Evolutionary conservation across 108 stramenopile genomes (phyloP), one percentile per base, ranked within the genome.

Genomic region (Discostella pseudostelligera): DNA sequence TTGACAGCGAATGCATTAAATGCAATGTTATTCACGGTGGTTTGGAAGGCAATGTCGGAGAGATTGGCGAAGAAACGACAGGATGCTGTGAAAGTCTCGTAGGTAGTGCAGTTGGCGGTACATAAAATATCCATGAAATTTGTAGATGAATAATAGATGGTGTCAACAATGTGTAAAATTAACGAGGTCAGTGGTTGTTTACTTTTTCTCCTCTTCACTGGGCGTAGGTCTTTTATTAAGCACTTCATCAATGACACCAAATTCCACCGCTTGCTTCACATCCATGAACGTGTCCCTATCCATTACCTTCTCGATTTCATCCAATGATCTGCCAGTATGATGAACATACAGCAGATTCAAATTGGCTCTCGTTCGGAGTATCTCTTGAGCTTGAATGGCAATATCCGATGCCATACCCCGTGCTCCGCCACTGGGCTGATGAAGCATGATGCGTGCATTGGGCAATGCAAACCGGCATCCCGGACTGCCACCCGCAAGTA

Each of bases 381-480:
- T 89, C 73, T 97, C 92, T 51, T 81, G 62, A 0, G 96, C 96
- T 54, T 88, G 87, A 45, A 98, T 98, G 16, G 89, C 90, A 79
- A 98, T 98, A 65, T 98, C 97, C 28, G 79, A 64, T 5, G 97
- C 97, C 96, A 93, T 95, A 14, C 97, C 97, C 64, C 92, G 92
- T 9, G 96, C 96, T 0, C 97, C 97, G 1, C 97, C 97, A 24
- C 71, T 74, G 2, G 97, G 97, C 70, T 98, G 97, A 76, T 96
- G 97, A 24, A 98, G 59, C 97, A 98, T 98, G 51, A 96, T 92
- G 24, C 90, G 76, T 3, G 95, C 85, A 83, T 97, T 97, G 8
- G 94, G 94, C 60, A 94, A 50, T 20, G 93, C 87, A 72, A 69
- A 84, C 7, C 93, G 83, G 76, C 81, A 84, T 0, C 88, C 92